Base-by-base conservation (phyloP, 2,329 filamentous ascomycete species). In the Microdochium trichocladiopsis region DNA sequence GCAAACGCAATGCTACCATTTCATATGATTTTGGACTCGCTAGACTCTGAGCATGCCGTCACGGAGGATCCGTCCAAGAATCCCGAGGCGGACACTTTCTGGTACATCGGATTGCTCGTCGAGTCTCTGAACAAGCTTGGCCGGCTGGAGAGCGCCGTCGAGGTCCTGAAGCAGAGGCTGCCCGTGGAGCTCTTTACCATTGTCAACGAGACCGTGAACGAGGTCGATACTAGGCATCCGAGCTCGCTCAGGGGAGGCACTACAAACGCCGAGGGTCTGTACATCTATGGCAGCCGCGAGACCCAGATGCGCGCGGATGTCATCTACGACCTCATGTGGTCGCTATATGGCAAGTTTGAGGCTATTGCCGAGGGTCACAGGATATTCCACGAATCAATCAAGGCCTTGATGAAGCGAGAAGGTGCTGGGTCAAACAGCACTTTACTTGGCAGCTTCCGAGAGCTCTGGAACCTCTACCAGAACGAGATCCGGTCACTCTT, bases 391-490 rank as follows among this genome's bases (percentile, higher is more conserved):
- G 94, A 97, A 67, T 88, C 95, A 48, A 87, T 96, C 63, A 87
- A 87, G 56, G 88, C 89, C 1, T 88, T 99, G 53, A 84, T 93
- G 51, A 84, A 86, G 56, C 84, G 95, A 49, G 92, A 97, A 64
- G 88, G 87, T 4, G 75, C 76, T 16, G 69, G 83, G 67, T 74
- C 86, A 73, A 73, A 82, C 60, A 79, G 73, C 41, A 78, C 82
- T 1, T 77, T 97, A 49, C 86, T 90, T 5, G 86, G 90, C 52
- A 91, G 91, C 52, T 99, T 99, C 71, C 94, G 93, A 63, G 94
- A 97, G 70, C 74, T 99, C 41, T 99, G 95, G 95, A 96, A 96
- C 65, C 75, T 99, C 8, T 93, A 96, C 63, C 94, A 99, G 65
- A 97, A 95, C 69, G 94, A 99, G 76, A 97, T 99, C 58, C 84